Base-by-base conservation (phyloP, 2,329 filamentous ascomycete species). In the Paraconiothyrium sp. region DNA sequence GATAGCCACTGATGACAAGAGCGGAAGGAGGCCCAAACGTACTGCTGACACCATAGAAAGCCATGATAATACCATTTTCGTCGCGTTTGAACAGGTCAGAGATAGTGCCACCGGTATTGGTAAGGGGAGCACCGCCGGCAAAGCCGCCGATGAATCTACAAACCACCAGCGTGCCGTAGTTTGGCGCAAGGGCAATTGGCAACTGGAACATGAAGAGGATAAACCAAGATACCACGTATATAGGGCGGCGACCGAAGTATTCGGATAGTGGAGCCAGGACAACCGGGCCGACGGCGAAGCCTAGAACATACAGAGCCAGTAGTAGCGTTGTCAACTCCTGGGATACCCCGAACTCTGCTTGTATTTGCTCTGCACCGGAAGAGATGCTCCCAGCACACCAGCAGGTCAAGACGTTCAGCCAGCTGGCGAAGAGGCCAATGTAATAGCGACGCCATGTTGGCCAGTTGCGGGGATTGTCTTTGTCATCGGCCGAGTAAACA, bases 1-100 rank as follows among this genome's bases (percentile, higher is more conserved):
- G 73, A 55, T 78, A 80, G 1, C 77, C 76, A 11, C 69, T 75
- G 11, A 80, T 62, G 1, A 78, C 72, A 1, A 79, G 77, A 1
- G 87, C 84, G 80, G 90, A 86, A 2, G 87, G 86, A 30, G 87
- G 80, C 3, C 89, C 89, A 48, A 88, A 79, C 0, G 82, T 81
- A 32, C 82, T 76, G 1, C 84, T 80, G 48, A 86, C 81, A 52
- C 79, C 79, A 67, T 86, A 90, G 16, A 90, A 82, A 72, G 76
- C 74, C 76, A 78, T 78, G 0, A 75, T 68, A 3, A 67, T 67
- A 14, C 76, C 75, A 46, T 70, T 72, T 11, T 61, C 58, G 39
- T 78, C 75, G 22, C 74, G 61, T 46, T 70, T 71, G 75, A 74
- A 78, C 1, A 78, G 48, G 60, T 91, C 89, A n/a, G 89, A 88